Evolutionary conservation across 2,329 filamentous ascomycete species (phyloP).

Genomic region (Alternaria incomplexa): DNA sequence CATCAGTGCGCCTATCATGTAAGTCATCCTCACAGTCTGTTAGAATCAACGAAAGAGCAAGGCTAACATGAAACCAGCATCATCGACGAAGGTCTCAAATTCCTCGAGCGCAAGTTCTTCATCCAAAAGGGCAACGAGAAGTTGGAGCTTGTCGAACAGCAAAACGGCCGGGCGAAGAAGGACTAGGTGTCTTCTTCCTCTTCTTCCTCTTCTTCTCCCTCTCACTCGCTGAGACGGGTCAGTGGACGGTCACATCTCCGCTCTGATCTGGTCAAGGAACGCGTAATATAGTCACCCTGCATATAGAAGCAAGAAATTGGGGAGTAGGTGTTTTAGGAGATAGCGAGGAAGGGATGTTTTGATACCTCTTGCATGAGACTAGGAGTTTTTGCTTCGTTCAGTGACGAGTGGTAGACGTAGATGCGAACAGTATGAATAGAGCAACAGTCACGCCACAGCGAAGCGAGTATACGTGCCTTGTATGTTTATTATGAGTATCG

Average conservation of each 20-base stretch:
- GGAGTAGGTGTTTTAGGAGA: neutral
- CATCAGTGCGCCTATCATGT: slow-evolving; percentile 93
- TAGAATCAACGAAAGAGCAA: neutral
- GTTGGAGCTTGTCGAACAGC: slow-evolving; percentile 11
- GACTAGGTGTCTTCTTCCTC: slow-evolving; percentile 22
- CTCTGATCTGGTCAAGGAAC: neutral
- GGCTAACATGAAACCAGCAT: slow-evolving; percentile 57
- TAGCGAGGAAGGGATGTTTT: neutral
- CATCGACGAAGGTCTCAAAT: slow-evolving; percentile 85
- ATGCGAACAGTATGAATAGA: neutral
- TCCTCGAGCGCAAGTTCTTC: slow-evolving; percentile 63
- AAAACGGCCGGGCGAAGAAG: slow-evolving; percentile 40
- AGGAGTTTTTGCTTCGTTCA: neutral
- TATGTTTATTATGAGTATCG: neutral
- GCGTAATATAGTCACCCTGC: neutral
- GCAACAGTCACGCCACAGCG: neutral
- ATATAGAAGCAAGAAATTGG: neutral
- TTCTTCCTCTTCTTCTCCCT: neutral
- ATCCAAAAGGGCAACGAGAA: slow-evolving; percentile 32
- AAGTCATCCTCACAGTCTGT: slow-evolving; percentile 54
- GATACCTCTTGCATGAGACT: slow-evolving; percentile 3
- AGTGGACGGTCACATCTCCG: neutral
- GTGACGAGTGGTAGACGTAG: neutral
- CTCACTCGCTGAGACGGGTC: neutral
- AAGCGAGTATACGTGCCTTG: neutral